Percentiles rank a stretch among this genome's conserved stretches.
phyloP scores from a whole-genome alignment of 345 rosid species.

The Sapria himalayana region DNA sequence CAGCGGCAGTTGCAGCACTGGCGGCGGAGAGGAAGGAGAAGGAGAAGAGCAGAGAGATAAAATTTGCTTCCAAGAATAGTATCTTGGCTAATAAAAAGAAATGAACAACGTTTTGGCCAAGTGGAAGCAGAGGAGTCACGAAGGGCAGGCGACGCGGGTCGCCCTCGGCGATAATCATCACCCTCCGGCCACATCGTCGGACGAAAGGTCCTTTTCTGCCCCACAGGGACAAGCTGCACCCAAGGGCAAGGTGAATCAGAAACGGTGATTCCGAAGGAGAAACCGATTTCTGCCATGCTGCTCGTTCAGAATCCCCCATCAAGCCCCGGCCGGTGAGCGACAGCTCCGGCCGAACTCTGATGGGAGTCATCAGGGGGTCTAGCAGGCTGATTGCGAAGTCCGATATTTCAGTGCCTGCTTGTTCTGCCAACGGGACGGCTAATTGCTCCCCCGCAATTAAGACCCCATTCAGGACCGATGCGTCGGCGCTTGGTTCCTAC shows the following conservation, averaged over 20 bases:
- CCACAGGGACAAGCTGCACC: slow-evolving; percentile 23
- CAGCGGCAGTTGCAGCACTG: slow-evolving; percentile 91
- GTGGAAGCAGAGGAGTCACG: slow-evolving; percentile 97
- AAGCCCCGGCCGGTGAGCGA: slow-evolving; percentile 42
- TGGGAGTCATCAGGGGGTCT: slow-evolving; percentile 81
- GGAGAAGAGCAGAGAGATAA: slow-evolving; percentile 75
- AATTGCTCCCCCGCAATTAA: slow-evolving; percentile 15
- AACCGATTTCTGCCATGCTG: slow-evolving; percentile 11
- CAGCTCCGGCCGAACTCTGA: slow-evolving; percentile 55
- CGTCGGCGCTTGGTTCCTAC: slow-evolving; percentile 53
- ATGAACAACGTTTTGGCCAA: slow-evolving; percentile 71
- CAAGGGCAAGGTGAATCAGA: slow-evolving; percentile 43
- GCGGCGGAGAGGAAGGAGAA: slow-evolving; percentile 96
- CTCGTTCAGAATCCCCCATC: slow-evolving; percentile 19
- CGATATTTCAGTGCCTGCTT: too few relatives aligned
- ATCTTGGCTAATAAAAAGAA: slow-evolving; percentile 77
- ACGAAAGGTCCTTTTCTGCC: slow-evolving; percentile 22
- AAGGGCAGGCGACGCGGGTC: slow-evolving; percentile 46
- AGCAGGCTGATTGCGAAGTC: slow-evolving; percentile 30
- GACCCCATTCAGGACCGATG: slow-evolving; percentile 54
- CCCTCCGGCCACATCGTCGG: slow-evolving; percentile 24
- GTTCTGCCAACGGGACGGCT: slow-evolving; percentile 9
- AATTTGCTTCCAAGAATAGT: slow-evolving; percentile 81
- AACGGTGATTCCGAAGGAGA: slow-evolving; percentile 19
- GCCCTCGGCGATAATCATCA: slow-evolving; percentile 37